phyloP scores from a whole-genome alignment of 768 basidiomycete species.

The Russula dissimulans region DNA sequence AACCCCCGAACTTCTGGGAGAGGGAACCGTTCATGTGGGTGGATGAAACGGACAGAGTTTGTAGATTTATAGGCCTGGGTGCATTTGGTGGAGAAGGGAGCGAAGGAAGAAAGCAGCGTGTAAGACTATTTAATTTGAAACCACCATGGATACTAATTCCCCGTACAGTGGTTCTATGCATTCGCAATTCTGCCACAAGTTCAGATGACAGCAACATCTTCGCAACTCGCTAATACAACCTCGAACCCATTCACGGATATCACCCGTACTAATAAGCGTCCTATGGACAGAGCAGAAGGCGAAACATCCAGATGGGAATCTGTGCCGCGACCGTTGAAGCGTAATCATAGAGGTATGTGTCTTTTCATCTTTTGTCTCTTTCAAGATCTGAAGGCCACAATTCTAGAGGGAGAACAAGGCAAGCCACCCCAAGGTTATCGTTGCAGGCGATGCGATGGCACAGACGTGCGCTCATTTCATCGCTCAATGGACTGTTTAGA shows the following conservation, averaged over 20 bases:
- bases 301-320: slow-evolving; percentile 68
- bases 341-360: slow-evolving; percentile 43
- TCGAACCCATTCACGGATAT: slow-evolving; percentile 57
- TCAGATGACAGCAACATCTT: slow-evolving; percentile 28
- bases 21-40: slow-evolving; percentile 87
- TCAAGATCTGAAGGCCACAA: neutral
- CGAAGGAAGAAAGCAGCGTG: slow-evolving; percentile 72
- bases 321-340: slow-evolving; percentile 47
- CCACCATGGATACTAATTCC: neutral
- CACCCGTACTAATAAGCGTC: slow-evolving; percentile 42
- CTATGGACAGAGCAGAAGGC: slow-evolving; percentile 35
- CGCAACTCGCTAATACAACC: slow-evolving; percentile 54
- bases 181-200: slow-evolving; percentile 68
- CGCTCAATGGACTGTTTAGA: neutral
- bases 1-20: slow-evolving; percentile 85
- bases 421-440: slow-evolving; percentile 66
- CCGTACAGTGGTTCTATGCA: slow-evolving; percentile 89
- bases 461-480: slow-evolving; percentile 41
- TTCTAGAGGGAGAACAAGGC: slow-evolving; percentile 32
- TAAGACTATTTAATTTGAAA: slow-evolving; percentile 30
- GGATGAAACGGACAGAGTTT: slow-evolving; percentile 54
- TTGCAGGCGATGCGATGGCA: slow-evolving; percentile 67
- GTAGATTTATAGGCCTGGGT: slow-evolving; percentile 80
- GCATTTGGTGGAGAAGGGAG: slow-evolving; percentile 64
- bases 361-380: neutral